A percentile compares a stretch with the other conserved stretches of the same genome.
phyloP scores from a whole-genome alignment of 108 stramenopile species.

The Cyclotella atomus region DNA sequence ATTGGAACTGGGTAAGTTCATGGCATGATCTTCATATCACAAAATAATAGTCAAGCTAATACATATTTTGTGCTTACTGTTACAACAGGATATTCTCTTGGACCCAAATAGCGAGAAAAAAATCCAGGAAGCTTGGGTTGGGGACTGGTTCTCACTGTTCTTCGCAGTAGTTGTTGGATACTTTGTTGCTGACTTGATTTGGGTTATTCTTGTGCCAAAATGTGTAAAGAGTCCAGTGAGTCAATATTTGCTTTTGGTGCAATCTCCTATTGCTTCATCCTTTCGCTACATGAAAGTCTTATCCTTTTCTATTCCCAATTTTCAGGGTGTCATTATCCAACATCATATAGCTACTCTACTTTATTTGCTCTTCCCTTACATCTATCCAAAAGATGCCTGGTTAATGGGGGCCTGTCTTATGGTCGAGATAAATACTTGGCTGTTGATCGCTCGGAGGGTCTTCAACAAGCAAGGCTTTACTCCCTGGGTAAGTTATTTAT shows the following conservation, averaged over 20 bases:
- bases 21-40: no score
- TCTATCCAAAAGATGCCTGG: slow-evolving; percentile 60
- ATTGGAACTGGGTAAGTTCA: slow-evolving; percentile 77
- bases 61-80: not conserved
- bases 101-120: slow-evolving; percentile 37
- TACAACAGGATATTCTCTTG: slow-evolving; percentile 56
- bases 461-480: slow-evolving; percentile 88
- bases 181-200: slow-evolving; percentile 73
- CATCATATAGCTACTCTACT: slow-evolving; percentile 84
- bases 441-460: slow-evolving; percentile 87
- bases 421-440: slow-evolving; percentile 92
- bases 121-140: slow-evolving; percentile 76
- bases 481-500: slow-evolving; percentile 69
- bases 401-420: slow-evolving; percentile 88
- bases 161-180: slow-evolving; percentile 65
- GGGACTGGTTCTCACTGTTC: slow-evolving; percentile 78
- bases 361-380: slow-evolving; percentile 75
- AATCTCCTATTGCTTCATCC: no score
- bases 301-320: not conserved
- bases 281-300: no score
- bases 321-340: slow-evolving; percentile 71
- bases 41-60: not conserved
- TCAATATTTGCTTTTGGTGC: not conserved
- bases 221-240: slow-evolving; percentile 70
- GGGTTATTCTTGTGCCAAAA: slow-evolving; percentile 66